A percentile compares a stretch with the other conserved stretches of the same genome.
phyloP scores from a whole-genome alignment of 2,329 filamentous ascomycete genomes.

The Colletotrichum higginsianum region DNA sequence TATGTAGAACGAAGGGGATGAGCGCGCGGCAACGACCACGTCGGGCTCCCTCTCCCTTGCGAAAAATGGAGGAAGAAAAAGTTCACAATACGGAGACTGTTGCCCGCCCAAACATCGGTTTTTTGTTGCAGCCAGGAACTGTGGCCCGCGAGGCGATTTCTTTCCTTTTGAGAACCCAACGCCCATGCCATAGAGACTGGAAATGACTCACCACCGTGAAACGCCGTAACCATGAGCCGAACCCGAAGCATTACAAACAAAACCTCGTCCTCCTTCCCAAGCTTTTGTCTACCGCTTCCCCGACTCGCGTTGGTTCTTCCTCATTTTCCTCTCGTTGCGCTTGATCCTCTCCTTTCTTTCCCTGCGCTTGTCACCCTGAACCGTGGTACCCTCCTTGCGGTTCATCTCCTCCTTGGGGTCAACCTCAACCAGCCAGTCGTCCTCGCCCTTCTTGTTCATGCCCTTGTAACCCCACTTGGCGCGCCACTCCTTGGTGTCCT shows the following conservation, averaged over 20 bases:
- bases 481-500: slow-evolving; percentile 88
- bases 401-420: slow-evolving; percentile 80
- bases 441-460: slow-evolving; percentile 86
- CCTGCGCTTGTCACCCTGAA: slow-evolving; percentile 74
- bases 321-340: slow-evolving; percentile 79
- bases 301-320: slow-evolving; percentile 72
- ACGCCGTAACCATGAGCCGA: slow-evolving; percentile 40
- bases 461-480: slow-evolving; percentile 96
- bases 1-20: slow-evolving; percentile 21
- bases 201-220: slow-evolving; percentile 38
- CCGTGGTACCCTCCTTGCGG: slow-evolving; percentile 73
- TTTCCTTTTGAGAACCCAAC: slow-evolving; percentile 29
- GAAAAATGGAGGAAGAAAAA: slow-evolving; percentile 13
- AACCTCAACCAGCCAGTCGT: slow-evolving; percentile 93
- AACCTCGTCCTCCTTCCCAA: background rate
- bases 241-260: slow-evolving; percentile 33
- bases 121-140: slow-evolving; percentile 14
- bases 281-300: slow-evolving; percentile 45
- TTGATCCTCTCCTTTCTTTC: slow-evolving; percentile 79
- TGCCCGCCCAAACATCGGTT: slow-evolving; percentile 2
- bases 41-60: background rate
- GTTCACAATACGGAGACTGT: slow-evolving; percentile 20
- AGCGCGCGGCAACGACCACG: slow-evolving; percentile 11
- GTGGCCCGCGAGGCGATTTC: slow-evolving; percentile 24
- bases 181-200: slow-evolving; percentile 13